Evolutionary conservation across 2,329 filamentous ascomycete genomes (phyloP), one percentile per base, ranked within the genome.

Genomic region (Neonectria magnoliae): DNA sequence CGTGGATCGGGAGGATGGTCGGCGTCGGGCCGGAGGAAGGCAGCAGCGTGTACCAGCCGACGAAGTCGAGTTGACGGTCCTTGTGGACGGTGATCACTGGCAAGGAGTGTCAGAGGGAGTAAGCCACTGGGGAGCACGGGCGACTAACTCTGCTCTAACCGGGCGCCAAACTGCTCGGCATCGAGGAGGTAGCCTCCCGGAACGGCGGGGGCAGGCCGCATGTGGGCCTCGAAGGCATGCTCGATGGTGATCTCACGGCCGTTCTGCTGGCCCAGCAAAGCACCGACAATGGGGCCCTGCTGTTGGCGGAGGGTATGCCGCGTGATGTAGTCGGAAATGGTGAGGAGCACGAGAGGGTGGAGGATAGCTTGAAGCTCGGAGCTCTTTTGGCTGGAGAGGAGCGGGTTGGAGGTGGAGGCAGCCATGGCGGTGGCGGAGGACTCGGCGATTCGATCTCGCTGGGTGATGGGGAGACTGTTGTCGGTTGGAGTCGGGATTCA

Each of bases 251-350:
- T 91, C 74, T 95, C 90, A 62, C 93, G 91, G 20, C 95, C 95
- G 83, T 93, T 92, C 73, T 98, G 94, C 76, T 96, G 93, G 16
- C 96, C 96, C 6, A 99, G 81, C n/a, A 99, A 85, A 57, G 91
- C 94, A 61, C 96, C 96, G 3, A 95, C 87, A 18, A 98, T 87
- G 16, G 94, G 93, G 0, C 92, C 92, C 18, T 83, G 78, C 73
- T 94, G 90, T 57, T 89, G 83, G 64, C 96, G 89, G 61, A 97
- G 86, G 1, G 91, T 93, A 79, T 97, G 94, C 65, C 96, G 89
- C 63, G 95, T 97, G 78, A 98, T 94, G 79, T 97, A 97, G 80
- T 99, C 96, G 72, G 95, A 97, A 74, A 99, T 96, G 69, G 92
- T 97, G 81, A 99, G 92, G 70, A 98, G 91, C 57, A 97, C 94